A percentile compares a stretch with the other conserved stretches of the same genome.
phyloP scores from a whole-genome alignment of 805 yeast genomes.

The Candida krabiensis region DNA sequence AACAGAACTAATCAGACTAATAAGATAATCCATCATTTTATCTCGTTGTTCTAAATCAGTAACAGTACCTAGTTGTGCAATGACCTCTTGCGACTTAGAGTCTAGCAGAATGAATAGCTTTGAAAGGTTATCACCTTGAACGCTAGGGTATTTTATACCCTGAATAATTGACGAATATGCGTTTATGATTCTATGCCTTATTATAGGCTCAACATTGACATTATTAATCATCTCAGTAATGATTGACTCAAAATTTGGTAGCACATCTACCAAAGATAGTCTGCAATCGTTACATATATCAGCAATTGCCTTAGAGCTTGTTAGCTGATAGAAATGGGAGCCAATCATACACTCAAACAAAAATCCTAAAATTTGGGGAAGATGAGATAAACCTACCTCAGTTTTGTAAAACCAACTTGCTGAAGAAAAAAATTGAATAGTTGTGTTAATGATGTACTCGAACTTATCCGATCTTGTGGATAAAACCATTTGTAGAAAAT shows the following conservation, averaged over 20 bases:
- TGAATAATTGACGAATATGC: slow-evolving; percentile 65
- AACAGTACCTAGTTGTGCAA: slow-evolving; percentile 8
- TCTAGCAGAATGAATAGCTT: slow-evolving; percentile 25
- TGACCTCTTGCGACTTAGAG: slow-evolving; percentile 17
- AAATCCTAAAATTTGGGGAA: slow-evolving; percentile 55
- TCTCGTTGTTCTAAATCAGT: slow-evolving; percentile 18
- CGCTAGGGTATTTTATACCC: slow-evolving; percentile 46
- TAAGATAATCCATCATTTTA: slow-evolving; percentile 43
- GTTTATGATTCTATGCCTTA: slow-evolving; percentile 59
- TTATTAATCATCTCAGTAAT: slow-evolving; percentile 48
- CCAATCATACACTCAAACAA: slow-evolving; percentile 35
- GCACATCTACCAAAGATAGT: slow-evolving; percentile 36
- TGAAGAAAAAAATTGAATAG: slow-evolving; percentile 58
- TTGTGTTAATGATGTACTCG: slow-evolving; percentile 43
- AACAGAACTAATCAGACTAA: slow-evolving; percentile 61
- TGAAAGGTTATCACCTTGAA: slow-evolving; percentile 36
- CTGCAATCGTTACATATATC: slow-evolving; percentile 58
- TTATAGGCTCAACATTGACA: slow-evolving; percentile 39
- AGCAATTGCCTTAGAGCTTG: slow-evolving; percentile 57
- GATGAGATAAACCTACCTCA: slow-evolving; percentile 40
- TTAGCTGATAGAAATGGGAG: slow-evolving; percentile 29
- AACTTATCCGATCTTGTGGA: slow-evolving; percentile 10
- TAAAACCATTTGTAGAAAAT: slow-evolving; percentile 26
- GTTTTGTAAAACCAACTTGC: slow-evolving; percentile 59
- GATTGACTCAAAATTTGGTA: slow-evolving; percentile 50